Evolutionary conservation across 441 rosid species (phyloP), one percentile per base, ranked within the genome.

Genomic region (Erysimum pusillum): DNA sequence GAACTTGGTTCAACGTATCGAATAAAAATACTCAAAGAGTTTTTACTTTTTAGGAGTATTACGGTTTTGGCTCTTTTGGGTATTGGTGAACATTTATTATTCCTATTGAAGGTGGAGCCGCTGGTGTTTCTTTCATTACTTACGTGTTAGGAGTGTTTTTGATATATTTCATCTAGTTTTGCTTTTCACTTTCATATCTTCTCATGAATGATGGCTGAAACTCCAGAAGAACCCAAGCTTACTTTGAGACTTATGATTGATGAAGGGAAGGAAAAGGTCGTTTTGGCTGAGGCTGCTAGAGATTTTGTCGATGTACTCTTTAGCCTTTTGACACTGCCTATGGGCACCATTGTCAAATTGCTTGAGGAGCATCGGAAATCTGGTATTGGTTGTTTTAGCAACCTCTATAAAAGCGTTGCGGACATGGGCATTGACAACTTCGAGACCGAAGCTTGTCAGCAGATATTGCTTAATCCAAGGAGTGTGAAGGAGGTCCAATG

Each of bases 291-390:
- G 18, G 66, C 78, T 20, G 10, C 12, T 9, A 35, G 38, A 3
- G 73, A 66, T 66, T 74, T 74, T 45, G 73, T 65, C 8, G 78
- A 74, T 44, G 66, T 58, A 0, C 73, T 74, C 36, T 66, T 56
- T 2, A 66, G 78, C 38, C 35, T 74, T 22, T 17, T 74, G 49
- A 65, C 66, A 20, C 4, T 74, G 18, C 72, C 78, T 2, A 34
- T 74, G 38, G 72, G 72, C 6, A 65, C 41, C 18, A 74, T 74
- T 10, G 58, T 57, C 28, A 48, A 39, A 35, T 34, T 74, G 58
- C 64, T 65, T 6, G 38, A 57, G 14, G 10, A 35, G 14, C 68
- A 52, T 71, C 41, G 7, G 13, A 17, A 73, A 18, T 12, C 73
- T 0, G 51, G 42, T 63, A 7, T 70, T 31, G 80, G 80, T 0